Evolutionary conservation across 176 grass and related monocot genomes (phyloP), one percentile per base, ranked within the genome.

Genomic region (Avena eriantha): DNA sequence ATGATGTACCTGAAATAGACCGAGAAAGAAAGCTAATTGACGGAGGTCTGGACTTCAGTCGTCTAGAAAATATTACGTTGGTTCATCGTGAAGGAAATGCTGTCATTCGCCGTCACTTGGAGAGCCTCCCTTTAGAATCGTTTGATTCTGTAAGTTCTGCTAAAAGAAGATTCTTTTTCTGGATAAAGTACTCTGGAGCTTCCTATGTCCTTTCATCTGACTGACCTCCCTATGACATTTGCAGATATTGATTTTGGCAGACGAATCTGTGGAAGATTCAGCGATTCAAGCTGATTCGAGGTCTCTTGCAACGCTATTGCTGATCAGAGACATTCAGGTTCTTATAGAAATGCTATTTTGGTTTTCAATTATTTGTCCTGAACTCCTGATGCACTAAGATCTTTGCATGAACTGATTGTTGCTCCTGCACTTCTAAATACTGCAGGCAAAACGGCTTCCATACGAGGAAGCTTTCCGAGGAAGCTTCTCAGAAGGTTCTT

Each of bases 271-370:
- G 17, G 88, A 95, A 90, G 90, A 95, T 85, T 95, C 90, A 49
- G 86, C 90, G 89, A 95, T 92, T 34, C 90, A 95, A 82, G 90
- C 88, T 82, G 93, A 95, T 88, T 95, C 88, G 12, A 92, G 93
- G 77, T 95, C 93, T 36, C 90, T 95, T 86, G 93, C 93, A 67
- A 95, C 93, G 2, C 80, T 95, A 67, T 57, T 92, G 80, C 57
- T 95, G 50, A 95, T 90, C 47, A 92, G 88, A 83, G 93, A 92
- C 86, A 95, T 95, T 84, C 93, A 92, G 90, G 90, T 95, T 86
- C 41, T 77, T 79, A 14, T 83, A 80, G 15, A 21, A 83, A 86
- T 5, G 51, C 10, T 81, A 13, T 50, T 84, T 66, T 83, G 33
- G 41, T 79, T 86, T 66, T 78, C 21, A n/a, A 16, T 41, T 58